These are phyloP conservation scores for Blastobotrys ciferrii DNA, from an alignment of 1,139 yeast species.

Conservation along the genomic window DNA sequence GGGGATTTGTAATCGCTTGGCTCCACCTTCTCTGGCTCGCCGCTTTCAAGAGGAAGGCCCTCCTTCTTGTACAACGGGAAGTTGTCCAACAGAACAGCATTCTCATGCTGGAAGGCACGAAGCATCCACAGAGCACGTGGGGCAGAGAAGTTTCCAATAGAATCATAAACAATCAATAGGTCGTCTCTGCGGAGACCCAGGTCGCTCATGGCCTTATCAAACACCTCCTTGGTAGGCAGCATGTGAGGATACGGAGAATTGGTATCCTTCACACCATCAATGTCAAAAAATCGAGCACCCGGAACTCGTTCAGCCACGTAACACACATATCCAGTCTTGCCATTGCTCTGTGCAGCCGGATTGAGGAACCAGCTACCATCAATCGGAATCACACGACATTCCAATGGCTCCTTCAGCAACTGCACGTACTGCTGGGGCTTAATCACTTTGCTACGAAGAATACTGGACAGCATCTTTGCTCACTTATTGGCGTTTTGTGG, in stretches of 20 bases:
- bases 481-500: neutral
- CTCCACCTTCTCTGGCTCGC: constrained; percentile 28
- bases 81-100: constrained; percentile 68
- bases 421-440: constrained; percentile 15
- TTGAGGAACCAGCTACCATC: constrained; percentile 89
- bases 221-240: constrained; percentile 64
- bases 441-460: constrained; percentile 2
- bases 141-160: constrained; percentile 76
- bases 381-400: constrained; percentile 55
- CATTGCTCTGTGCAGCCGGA: constrained; percentile 66
- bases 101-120: constrained; percentile 67
- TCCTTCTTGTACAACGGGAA: constrained; percentile 50
- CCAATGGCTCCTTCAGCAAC: constrained; percentile 13
- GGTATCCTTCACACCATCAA: constrained; percentile 63
- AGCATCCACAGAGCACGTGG: constrained; percentile 94
- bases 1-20: constrained; percentile 41
- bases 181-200: constrained; percentile 48
- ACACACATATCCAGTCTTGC: constrained; percentile 53
- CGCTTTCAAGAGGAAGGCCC: constrained; percentile 42
- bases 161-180: constrained; percentile 77
- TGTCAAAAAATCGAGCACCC: constrained; percentile 72
- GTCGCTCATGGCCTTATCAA: constrained; percentile 50
- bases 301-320: constrained; percentile 53
- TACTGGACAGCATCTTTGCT: constrained; percentile 1
- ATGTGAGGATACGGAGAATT: constrained; percentile 77